These are phyloP conservation scores for Daphne laureola DNA, from an alignment of 441 rosid species.

Conservation along the genomic window DNA sequence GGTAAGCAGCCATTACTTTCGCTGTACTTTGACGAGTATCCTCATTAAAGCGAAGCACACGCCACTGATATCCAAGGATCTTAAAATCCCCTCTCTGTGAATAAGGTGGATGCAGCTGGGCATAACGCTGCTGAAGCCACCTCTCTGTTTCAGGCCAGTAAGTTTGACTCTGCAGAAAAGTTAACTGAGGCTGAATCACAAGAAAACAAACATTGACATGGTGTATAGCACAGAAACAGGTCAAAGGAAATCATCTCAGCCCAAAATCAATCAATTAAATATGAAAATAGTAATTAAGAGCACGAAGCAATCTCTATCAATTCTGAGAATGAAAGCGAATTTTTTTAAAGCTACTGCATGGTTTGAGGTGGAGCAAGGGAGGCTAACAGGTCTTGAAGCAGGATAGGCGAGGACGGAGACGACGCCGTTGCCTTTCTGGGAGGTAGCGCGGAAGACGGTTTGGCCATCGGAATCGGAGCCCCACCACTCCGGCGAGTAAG, in stretches of 20 bases:
- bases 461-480: conserved; percentile 36
- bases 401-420: conserved; percentile 70
- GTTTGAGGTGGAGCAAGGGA: neutral
- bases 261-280: neutral
- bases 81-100: conserved; percentile 29
- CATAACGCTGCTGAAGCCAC: conserved; percentile 64
- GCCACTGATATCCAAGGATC: conserved; percentile 84
- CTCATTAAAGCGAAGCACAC: conserved; percentile 71
- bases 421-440: conserved; percentile 68
- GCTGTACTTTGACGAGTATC: conserved; percentile 74
- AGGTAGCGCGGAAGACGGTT: conserved; percentile 41
- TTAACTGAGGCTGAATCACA: neutral
- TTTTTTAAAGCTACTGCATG: too few relatives aligned
- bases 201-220: too few relatives aligned
- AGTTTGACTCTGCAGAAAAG: conserved; percentile 35
- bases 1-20: conserved; percentile 73
- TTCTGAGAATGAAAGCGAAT: too few relatives aligned
- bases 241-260: neutral
- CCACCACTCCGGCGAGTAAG: conserved; percentile 85
- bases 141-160: conserved; percentile 64
- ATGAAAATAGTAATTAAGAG: neutral
- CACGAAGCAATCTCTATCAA: too few relatives aligned
- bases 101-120: conserved; percentile 27
- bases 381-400: conserved; percentile 73
- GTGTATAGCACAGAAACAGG: too few relatives aligned